Conservation (phyloP, 345 rosid species). For the Alliaria petiolata region DNA sequence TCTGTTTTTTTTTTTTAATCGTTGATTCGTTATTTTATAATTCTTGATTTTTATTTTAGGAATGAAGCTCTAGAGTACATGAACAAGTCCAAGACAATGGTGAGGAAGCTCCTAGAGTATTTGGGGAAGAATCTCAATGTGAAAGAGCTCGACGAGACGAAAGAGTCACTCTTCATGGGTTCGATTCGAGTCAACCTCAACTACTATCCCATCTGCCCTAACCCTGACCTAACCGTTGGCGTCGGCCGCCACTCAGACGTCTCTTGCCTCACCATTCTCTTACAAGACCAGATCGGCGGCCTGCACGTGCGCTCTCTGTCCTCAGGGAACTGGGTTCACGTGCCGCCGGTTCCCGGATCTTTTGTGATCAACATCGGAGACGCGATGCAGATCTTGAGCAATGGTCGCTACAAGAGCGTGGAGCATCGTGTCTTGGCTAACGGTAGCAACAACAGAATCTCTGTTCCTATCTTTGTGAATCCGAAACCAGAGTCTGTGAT, state of each 20-base stretch:
- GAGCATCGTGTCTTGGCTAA: conserved; percentile 40
- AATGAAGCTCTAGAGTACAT: conserved; percentile 45
- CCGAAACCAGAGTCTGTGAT: conserved; percentile 33
- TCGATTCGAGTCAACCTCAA: conserved; percentile 38
- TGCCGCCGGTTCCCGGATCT: conserved; percentile 32
- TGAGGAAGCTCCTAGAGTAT: conserved; percentile 36
- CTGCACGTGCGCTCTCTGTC: conserved; percentile 37
- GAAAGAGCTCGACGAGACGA: conserved; percentile 33
- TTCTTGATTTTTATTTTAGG: conserved; percentile 18
- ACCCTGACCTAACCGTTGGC: conserved; percentile 45
- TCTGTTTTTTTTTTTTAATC: neutral
- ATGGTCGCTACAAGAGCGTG: conserved; percentile 34
- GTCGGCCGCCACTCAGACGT: conserved; percentile 42
- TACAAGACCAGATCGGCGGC: conserved; percentile 45
- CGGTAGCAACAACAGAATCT: conserved; percentile 33
- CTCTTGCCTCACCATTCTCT: conserved; percentile 37
- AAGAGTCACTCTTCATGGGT: conserved; percentile 37
- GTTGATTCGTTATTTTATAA: neutral
- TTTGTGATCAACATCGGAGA: conserved; percentile 41
- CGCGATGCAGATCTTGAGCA: conserved; percentile 40
- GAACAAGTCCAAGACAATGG: conserved; percentile 37
- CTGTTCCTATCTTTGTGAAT: conserved; percentile 36
- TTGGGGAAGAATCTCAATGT: conserved; percentile 40
- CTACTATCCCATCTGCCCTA: conserved; percentile 43
- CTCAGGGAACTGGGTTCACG: conserved; percentile 36